Conservation (phyloP, 2,329 filamentous ascomycete species). For the Tolypocladium cylindrosporum region DNA sequence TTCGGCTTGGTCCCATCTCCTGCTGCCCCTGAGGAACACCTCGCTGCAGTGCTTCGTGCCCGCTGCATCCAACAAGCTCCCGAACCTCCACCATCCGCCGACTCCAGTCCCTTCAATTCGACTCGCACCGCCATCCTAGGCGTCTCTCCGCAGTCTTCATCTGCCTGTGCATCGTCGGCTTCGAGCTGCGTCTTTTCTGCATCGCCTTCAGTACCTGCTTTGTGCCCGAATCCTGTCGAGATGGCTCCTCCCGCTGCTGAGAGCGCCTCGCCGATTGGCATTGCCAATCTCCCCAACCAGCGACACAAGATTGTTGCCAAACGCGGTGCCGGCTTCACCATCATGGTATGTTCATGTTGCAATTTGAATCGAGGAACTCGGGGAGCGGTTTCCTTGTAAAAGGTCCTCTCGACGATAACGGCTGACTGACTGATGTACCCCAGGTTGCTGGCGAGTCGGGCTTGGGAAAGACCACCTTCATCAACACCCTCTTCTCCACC, state of each 20-base stretch:
- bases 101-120: slow-evolving; percentile 2
- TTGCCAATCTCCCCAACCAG: slow-evolving; percentile 66
- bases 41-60: slow-evolving; percentile 1
- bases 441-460: slow-evolving; percentile 97
- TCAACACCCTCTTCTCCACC: slow-evolving; percentile 99
- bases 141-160: slow-evolving; percentile 3
- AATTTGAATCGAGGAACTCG: too few species aligned
- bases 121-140: neutral
- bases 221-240: slow-evolving; percentile 16
- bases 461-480: slow-evolving; percentile 98
- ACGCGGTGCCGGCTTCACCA: slow-evolving; percentile 95
- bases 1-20: slow-evolving; percentile 9
- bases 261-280: slow-evolving; percentile 60
- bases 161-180: slow-evolving; percentile 3
- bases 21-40: slow-evolving; percentile 18
- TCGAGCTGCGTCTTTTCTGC: neutral
- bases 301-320: slow-evolving; percentile 66
- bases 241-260: slow-evolving; percentile 51
- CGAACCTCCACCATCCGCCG: slow-evolving; percentile 5
- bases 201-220: slow-evolving; percentile 3
- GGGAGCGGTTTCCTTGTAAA: neutral
- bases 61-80: slow-evolving; percentile 5
- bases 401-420: neutral
- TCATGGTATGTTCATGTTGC: slow-evolving; percentile 66
- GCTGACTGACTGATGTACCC: slow-evolving; percentile 6